Conservation (phyloP, 306 rosid genomes). For the Pterocarpus santalinus region DNA sequence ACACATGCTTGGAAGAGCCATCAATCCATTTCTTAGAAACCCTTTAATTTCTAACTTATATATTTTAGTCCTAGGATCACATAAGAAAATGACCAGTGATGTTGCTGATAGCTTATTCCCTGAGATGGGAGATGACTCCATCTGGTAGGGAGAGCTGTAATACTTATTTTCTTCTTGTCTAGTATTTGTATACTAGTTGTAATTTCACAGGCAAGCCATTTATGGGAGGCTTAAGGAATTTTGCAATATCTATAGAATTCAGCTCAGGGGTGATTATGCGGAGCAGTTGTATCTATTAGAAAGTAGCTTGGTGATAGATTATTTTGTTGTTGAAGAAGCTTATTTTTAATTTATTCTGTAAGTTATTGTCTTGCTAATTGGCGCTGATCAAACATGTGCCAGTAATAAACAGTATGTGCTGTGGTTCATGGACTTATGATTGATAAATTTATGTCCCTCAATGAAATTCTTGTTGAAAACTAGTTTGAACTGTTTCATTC, state of each 20-base stretch:
- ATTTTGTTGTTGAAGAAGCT: constrained; percentile 4
- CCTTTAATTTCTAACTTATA: constrained; percentile 78
- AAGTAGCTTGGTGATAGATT: constrained; percentile 18
- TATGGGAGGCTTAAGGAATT: constrained; percentile 33
- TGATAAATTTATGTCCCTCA: not conserved
- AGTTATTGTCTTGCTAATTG: not conserved
- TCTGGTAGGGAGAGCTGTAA: constrained; percentile 82
- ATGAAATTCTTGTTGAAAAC: constrained; percentile 27
- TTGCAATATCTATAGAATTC: constrained; percentile 2
- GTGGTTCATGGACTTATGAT: constrained; percentile 17
- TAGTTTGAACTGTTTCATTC: not conserved
- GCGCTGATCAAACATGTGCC: not conserved
- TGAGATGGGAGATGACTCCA: constrained; percentile 49
- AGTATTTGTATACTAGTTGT: constrained; percentile 53
- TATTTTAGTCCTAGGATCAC: constrained; percentile 64
- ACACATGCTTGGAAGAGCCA: constrained; percentile 64
- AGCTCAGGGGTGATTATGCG: no score
- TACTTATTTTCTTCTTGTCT: constrained; percentile 85
- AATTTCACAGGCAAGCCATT: constrained; percentile 26
- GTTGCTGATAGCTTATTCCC: constrained; percentile 45
- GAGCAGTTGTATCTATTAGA: not conserved
- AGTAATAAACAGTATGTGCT: not conserved
- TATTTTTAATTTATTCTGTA: not conserved
- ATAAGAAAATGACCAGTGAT: constrained; percentile 57
- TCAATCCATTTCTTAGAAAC: constrained; percentile 73